Percentiles rank a stretch among this genome's conserved stretches.
Conservation (phyloP, 2,329 filamentous ascomycete genomes). For the Aureobasidium sp. region DNA sequence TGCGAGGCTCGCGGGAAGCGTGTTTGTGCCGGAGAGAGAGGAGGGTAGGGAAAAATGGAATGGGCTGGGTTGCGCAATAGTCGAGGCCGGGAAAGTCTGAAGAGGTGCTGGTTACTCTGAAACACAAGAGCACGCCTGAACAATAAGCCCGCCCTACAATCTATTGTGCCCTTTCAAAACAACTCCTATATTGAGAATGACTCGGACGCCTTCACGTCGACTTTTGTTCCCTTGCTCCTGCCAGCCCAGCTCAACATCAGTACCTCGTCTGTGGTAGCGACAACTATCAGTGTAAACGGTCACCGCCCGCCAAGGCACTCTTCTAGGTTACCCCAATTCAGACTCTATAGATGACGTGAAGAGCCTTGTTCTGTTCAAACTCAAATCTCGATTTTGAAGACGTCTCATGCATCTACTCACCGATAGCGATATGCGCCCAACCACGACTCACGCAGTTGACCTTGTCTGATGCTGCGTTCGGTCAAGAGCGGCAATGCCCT, state of each 20-base stretch:
- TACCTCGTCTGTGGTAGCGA: neutral
- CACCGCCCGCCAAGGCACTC: neutral
- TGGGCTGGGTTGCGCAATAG: slow-evolving; percentile 2
- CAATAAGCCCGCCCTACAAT: neutral
- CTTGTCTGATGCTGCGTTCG: neutral
- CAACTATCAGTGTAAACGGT: slow-evolving; percentile 5
- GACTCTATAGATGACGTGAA: neutral
- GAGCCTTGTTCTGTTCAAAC: neutral
- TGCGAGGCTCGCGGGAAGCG: neutral
- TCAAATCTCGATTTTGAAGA: neutral
- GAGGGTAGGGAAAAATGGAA: slow-evolving; percentile 2
- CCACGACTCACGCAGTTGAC: neutral
- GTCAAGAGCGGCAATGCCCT: neutral
- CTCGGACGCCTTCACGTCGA: neutral
- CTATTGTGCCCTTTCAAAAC: neutral
- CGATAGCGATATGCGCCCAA: neutral
- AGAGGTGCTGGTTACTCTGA: neutral
- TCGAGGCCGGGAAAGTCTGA: neutral
- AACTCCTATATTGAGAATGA: neutral
- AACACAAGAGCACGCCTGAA: slow-evolving; percentile 3
- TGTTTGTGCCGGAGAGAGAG: neutral
- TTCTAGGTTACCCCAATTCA: neutral
- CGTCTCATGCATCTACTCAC: neutral
- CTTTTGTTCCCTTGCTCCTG: neutral
- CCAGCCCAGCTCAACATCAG: neutral